phyloP scores from a whole-genome alignment of 257 asterid species.

The Verbena officinalis region DNA sequence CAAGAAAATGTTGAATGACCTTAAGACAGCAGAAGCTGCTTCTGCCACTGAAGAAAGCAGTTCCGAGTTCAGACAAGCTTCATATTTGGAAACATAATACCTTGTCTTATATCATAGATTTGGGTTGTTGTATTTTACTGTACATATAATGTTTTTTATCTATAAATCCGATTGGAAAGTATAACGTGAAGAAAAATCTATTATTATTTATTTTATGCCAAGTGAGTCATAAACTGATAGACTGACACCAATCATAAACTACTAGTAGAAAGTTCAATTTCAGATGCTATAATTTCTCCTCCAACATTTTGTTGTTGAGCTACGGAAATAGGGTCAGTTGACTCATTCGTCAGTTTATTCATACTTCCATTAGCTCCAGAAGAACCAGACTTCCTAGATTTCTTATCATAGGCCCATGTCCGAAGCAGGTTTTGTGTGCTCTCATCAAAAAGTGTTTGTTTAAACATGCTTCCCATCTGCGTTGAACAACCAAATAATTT shows the following conservation, averaged over 20 bases:
- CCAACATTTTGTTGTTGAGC: conserved; percentile 34
- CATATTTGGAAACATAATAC: conserved; percentile 35
- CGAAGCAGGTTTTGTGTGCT: conserved; percentile 21
- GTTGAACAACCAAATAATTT: not conserved
- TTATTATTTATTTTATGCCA: not conserved
- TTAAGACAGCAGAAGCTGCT: conserved; percentile 41
- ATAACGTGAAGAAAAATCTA: not conserved
- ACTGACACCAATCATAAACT: conserved; percentile 7
- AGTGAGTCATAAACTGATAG: conserved; percentile 15
- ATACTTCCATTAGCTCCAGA: conserved; percentile 1
- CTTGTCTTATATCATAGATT: conserved; percentile 20
- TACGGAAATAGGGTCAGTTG: conserved; percentile 37
- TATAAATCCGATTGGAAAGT: not conserved
- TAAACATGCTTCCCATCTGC: conserved; percentile 85
- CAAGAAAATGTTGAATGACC: conserved; percentile 53
- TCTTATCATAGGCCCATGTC: conserved; percentile 39
- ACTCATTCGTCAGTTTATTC: conserved; percentile 25
- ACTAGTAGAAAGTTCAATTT: conserved; percentile 42
- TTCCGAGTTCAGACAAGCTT: conserved; percentile 47
- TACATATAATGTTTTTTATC: not conserved
- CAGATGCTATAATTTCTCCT: conserved; percentile 33
- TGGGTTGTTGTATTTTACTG: conserved; percentile 9
- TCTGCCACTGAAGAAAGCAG: conserved; percentile 16
- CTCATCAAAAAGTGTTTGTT: conserved; percentile 54
- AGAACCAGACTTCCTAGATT: conserved; percentile 19